Evolutionary conservation across 2,329 filamentous ascomycete genomes (phyloP).

Genomic region (Zarea fungicola): DNA sequence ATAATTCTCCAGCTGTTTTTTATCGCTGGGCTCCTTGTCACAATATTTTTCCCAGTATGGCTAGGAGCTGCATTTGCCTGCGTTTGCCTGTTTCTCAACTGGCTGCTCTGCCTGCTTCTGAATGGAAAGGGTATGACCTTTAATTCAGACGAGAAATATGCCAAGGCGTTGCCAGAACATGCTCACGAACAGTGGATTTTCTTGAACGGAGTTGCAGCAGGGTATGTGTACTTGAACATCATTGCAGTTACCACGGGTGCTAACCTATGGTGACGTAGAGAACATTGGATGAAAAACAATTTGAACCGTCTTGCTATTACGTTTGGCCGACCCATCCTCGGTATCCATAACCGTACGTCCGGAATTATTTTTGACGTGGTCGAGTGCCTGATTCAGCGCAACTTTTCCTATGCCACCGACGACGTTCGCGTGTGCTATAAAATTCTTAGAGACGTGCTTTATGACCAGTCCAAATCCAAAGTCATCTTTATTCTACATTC

Average conservation of each 20-base stretch:
- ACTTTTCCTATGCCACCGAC: conserved; percentile 64
- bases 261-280: conserved; percentile 28
- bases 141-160: conserved; percentile 48
- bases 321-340: conserved; percentile 65
- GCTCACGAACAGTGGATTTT: conserved; percentile 73
- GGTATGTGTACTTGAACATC: conserved; percentile 35
- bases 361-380: conserved; percentile 73
- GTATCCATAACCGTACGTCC: conserved; percentile 70
- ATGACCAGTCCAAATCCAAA: conserved; percentile 58
- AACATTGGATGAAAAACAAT: conserved; percentile 65
- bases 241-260: neutral
- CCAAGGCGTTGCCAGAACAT: conserved; percentile 43
- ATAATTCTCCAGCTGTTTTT: conserved; percentile 55
- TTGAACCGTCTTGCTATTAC: conserved; percentile 66
- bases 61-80: conserved; percentile 33
- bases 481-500: conserved; percentile 71
- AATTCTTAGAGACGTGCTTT: conserved; percentile 57
- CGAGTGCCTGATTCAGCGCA: conserved; percentile 72
- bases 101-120: conserved; percentile 41
- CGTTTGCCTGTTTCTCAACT: conserved; percentile 46
- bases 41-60: conserved; percentile 45
- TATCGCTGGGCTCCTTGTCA: conserved; percentile 51
- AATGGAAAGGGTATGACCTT: conserved; percentile 49
- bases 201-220: conserved; percentile 65
- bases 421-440: conserved; percentile 61